Base-by-base conservation (phyloP, 169 alveolate species). In the Babesia ovis region DNA sequence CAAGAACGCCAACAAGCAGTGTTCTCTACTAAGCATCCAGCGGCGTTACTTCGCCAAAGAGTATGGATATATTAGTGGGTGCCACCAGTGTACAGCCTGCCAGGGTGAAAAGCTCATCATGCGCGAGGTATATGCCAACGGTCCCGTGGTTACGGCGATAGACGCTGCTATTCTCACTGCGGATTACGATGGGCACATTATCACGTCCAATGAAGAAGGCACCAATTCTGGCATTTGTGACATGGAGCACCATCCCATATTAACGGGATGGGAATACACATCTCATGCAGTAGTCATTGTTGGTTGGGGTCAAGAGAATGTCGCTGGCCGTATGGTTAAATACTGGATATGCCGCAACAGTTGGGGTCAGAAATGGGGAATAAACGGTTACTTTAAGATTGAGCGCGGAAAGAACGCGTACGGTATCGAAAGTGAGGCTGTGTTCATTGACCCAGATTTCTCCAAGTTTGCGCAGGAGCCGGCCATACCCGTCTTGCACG, bases 361-460 rank as follows among this genome's bases (percentile, higher is more conserved):
- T 25, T 91, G 95, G 95, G 95, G 95, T 4, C 59, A n/a, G 5
- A 62, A 74, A 12, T 91, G 95, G 95, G 95, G 95, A 5, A 81
- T 69, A 5, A 81, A 86, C 29, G 95, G 95, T 4, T 90, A 76
- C 71, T 70, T 90, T 34, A 91, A 91, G 75, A 76, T 85, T 42
- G 82, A 85, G 64, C 77, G 94, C 56, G 95, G 95, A 6, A 73
- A 83, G 31, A 91, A 91, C 41, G 66, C 89, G 51, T 90, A 81
- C 23, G 96, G 95, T 22, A 89, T 93, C 2, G 97, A 93, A 57
- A 79, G 92, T 22, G 96, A 93, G 62, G 97, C 97, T 25, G 95
- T 93, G 9, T 90, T 57, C 53, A 83, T 93, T 6, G 97, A 93
- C 77, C 97, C 97, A 1, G 94, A 90, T 59, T 60, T 91, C 31